Base-by-base conservation (phyloP, 1,284 basidiomycete species). In the Porodaedalea pini region DNA sequence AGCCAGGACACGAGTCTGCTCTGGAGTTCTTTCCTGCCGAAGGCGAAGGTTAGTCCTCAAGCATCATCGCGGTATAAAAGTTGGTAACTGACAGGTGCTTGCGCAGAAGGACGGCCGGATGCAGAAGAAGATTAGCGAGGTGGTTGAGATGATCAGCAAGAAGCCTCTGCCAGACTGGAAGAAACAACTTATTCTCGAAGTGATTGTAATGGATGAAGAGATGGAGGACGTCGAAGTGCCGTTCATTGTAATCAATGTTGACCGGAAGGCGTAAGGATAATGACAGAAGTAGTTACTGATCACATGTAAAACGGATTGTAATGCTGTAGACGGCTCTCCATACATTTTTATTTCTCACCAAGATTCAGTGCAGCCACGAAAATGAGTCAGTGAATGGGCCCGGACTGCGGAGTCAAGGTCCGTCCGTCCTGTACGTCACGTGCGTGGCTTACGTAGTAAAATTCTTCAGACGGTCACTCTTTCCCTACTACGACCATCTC, bases 1-100 rank as follows among this genome's bases (percentile, higher is more conserved):
- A 95, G 92, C 66, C 91, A 94, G 70, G 95, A 94, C 51, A 94
- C 98, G 32, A 96, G 93, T 66, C 97, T 99, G 95, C 78, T 99
- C 36, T 99, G 94, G 92, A 96, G 92, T 62, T 86, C 89, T 36
- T 98, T 95, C 71, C 82, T 92, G 56, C 87, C 86, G 51, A 90
- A 88, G 75, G 92, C 93, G 77, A 98, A 97, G 87, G 89, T 87
- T 51, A 44, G 77, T 68, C 19, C 45, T 54, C 37, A 31, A 29
- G 31, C 31, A 36, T 8, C 3, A 10, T 15, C 25, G 29, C 43
- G 39, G 36, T 21, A 43, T 49, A 15, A 31, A 51, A 21, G 11
- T 54, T 19, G 17, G 19, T 57, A 27, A 10, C 19, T 23, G 62
- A 29, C 45, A 60, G 25, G 21, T 27, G 17, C n/a, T n/a, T 54